Base-by-base conservation (phyloP, 495 filamentous ascomycete species). In the Tuber calosporum region DNA sequence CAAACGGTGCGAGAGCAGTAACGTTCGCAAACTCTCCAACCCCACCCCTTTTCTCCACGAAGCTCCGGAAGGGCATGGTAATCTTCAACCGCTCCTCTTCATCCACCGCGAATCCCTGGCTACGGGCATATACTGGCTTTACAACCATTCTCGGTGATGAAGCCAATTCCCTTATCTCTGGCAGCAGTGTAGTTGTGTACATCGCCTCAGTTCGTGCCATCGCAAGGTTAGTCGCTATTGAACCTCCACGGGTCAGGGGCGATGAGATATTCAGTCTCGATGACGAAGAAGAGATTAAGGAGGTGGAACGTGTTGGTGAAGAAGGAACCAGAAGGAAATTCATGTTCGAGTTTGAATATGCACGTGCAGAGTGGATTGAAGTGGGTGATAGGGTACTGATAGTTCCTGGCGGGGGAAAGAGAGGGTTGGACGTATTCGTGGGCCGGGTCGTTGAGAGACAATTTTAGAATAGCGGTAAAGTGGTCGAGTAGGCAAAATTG, bases 11-110 rank as follows among this genome's bases (percentile, higher is more conserved):
- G 22, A 80, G 82, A 26, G 79, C 78, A 17, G 73, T 78, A 38
- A 79, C 80, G 1, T 82, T 87, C 62, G 74, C 81, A 2, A 76
- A 75, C 34, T 72, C 78, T 26, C 74, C 82, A 13, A 73, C 74
- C 22, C 70, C 76, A 4, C 80, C 80, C 19, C 80, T 79, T 41
- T 77, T 82, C 17, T 75, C 83, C 0, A 83, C 85, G 62, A 86
- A 88, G 42, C 85, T 95, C 26, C 88, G 93, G 58, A 95, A 94
- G 80, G 94, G 94, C 30, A 93, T 95, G 90, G 88, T 97, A 7
- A 81, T 79, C 8, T 69, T 79, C 0, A 79, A 81, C 26, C 74
- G 48, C 9, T 73, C 70, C 20, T 43, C 73, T 13, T 13, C 45
- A 19, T 34, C 26, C 26, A 15, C 26, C 15, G 73, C 37, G 11